Evolutionary conservation across 768 basidiomycete species (phyloP).

Genomic region (Boletus vermiculosoides): DNA sequence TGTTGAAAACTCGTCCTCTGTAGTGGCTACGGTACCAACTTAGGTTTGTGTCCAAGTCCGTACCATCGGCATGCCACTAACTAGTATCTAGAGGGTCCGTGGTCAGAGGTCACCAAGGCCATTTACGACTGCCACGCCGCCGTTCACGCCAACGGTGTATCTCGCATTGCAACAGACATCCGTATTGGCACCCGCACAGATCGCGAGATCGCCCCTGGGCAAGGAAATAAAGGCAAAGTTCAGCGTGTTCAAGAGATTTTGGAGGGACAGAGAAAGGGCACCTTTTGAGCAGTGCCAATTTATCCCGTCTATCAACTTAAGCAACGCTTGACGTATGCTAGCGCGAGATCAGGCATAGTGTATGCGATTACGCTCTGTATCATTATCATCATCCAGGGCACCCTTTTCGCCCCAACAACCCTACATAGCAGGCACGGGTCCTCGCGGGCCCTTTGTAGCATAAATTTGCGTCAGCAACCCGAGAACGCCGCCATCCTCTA

Average conservation of each 20-base stretch:
- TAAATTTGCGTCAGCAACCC: conserved; percentile 88
- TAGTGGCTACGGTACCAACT: conserved; percentile 90
- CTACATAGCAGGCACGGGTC: conserved; percentile 46
- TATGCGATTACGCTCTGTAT: not conserved
- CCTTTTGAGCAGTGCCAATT: not conserved
- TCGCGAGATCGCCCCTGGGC: conserved; percentile 56
- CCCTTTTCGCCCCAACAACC: not conserved
- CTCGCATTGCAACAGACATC: conserved; percentile 86
- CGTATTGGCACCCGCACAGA: conserved; percentile 90
- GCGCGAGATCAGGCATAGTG: not conserved
- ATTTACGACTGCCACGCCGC: conserved; percentile 92
- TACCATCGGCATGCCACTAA: conserved; percentile 1
- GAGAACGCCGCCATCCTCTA: conserved; percentile 81
- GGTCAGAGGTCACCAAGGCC: conserved; percentile 77
- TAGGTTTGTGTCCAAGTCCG: conserved; percentile 46
- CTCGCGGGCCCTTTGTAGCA: conserved; percentile 49
- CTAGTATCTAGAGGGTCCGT: conserved; percentile 64
- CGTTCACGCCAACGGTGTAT: conserved; percentile 73
- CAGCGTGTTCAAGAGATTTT: conserved; percentile 80
- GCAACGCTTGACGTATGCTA: not conserved
- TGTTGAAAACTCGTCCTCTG: conserved; percentile 5
- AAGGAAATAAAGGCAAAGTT: conserved; percentile 80
- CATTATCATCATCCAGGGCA: not conserved
- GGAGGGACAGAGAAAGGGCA: conserved; percentile 29
- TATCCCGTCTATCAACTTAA: not conserved